Evolutionary conservation across 495 filamentous ascomycete genomes (phyloP).

Genomic region (Penicillium lividum): DNA sequence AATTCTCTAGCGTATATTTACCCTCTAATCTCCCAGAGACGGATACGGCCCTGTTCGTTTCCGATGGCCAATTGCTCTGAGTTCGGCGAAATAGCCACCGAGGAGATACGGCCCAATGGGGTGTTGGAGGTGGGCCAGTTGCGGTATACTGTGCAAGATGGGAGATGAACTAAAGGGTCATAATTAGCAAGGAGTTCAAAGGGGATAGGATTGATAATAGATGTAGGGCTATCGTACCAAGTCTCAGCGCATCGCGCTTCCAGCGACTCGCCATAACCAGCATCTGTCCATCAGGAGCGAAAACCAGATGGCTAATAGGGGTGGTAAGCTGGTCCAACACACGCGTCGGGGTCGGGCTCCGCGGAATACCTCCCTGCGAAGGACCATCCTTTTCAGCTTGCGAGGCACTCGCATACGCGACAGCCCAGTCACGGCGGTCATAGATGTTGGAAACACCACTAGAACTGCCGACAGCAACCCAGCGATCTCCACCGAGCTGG

Average conservation of each 20-base stretch:
- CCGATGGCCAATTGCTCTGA: constrained; percentile 76
- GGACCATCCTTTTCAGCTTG: constrained; percentile 34
- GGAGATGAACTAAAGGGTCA: constrained; percentile 68
- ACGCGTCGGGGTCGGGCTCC: constrained; percentile 66
- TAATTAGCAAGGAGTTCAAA: not conserved
- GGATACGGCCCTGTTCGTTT: constrained; percentile 82
- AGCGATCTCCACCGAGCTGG: constrained; percentile 76
- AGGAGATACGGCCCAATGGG: constrained; percentile 80
- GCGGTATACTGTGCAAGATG: constrained; percentile 86
- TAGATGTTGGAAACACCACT: constrained; percentile 92
- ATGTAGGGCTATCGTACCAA: constrained; percentile 45
- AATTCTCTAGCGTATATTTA: constrained; percentile 12
- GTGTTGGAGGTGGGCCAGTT: constrained; percentile 96
- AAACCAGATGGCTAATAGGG: constrained; percentile 70
- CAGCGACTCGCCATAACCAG: constrained; percentile 78
- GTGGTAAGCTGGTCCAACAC: constrained; percentile 85
- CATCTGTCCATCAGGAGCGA: constrained; percentile 86
- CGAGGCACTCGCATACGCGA: constrained; percentile 30
- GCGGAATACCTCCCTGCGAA: constrained; percentile 52
- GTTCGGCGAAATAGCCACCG: constrained; percentile 71
- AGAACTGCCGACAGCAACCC: constrained; percentile 82
- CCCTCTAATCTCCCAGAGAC: constrained; percentile 79
- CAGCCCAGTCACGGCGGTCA: constrained; percentile 68
- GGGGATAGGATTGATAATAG: not conserved
- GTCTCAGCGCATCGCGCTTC: constrained; percentile 83